These are phyloP conservation scores for Hericium erinaceus DNA, from an alignment of 768 basidiomycete genomes.

Conservation along the genomic window DNA sequence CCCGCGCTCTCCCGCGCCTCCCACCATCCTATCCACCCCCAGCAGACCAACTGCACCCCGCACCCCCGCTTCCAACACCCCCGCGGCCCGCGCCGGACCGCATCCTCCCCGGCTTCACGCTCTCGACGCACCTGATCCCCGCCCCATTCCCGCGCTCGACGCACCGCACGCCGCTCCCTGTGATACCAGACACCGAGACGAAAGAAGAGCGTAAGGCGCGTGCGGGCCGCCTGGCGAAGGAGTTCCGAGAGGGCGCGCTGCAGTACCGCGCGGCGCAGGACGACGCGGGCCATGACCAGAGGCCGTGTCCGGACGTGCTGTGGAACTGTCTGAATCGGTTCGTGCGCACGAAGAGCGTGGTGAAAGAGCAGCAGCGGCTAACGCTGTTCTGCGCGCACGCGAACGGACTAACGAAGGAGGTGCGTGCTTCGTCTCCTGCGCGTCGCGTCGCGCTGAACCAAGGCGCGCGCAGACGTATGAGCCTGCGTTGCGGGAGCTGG, in stretches of 20 bases:
- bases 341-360: slow-evolving; percentile 28
- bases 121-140: slow-evolving; percentile 48
- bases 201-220: slow-evolving; percentile 22
- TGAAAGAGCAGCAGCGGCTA: slow-evolving; percentile 16
- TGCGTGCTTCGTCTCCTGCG: slow-evolving; percentile 20
- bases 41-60: not conserved
- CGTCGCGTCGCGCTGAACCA: not conserved
- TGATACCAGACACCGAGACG: slow-evolving; percentile 24
- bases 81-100: not conserved
- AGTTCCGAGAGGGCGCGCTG: slow-evolving; percentile 1
- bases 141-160: slow-evolving; percentile 42
- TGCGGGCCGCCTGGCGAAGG: not conserved
- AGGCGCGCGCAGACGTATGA: slow-evolving; percentile 61
- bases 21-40: not conserved
- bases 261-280: slow-evolving; percentile 1
- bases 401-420: slow-evolving; percentile 87
- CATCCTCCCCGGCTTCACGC: slow-evolving; percentile 29
- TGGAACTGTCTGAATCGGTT: slow-evolving; percentile 75
- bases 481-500: slow-evolving; percentile 44
- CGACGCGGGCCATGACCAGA: slow-evolving; percentile 12
- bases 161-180: slow-evolving; percentile 30
- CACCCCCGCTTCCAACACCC: not conserved
- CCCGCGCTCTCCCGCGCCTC: not conserved
- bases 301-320: slow-evolving; percentile 25
- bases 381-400: slow-evolving; percentile 78